phyloP scores from a whole-genome alignment of 495 filamentous ascomycete species.

The Aspergillus nidulans region DNA sequence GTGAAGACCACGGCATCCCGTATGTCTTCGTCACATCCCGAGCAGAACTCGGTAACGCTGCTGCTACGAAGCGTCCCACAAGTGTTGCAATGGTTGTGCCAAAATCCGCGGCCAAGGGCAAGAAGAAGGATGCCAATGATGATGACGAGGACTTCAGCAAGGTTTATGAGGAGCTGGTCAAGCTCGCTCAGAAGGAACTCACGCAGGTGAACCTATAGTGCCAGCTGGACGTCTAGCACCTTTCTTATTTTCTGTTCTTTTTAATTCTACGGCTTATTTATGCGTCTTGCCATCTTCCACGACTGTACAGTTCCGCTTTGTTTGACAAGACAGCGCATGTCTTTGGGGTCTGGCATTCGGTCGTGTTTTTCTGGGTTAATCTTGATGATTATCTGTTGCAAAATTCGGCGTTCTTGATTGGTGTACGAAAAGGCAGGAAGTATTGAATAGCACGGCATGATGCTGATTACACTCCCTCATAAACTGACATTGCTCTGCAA shows the following conservation, averaged over 20 bases:
- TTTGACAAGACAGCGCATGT: slow-evolving; percentile 42
- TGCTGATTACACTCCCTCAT: slow-evolving; percentile 14
- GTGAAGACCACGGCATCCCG: slow-evolving; percentile 93
- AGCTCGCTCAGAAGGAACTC: slow-evolving; percentile 68
- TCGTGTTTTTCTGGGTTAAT: slow-evolving; percentile 28
- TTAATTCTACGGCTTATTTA: slow-evolving; percentile 24
- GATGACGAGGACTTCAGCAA: slow-evolving; percentile 66
- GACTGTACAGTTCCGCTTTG: slow-evolving; percentile 45
- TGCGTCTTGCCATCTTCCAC: slow-evolving; percentile 33
- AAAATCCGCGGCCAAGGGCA: slow-evolving; percentile 51
- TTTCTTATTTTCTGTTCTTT: slow-evolving; percentile 23
- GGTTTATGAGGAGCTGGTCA: slow-evolving; percentile 66
- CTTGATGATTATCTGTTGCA: slow-evolving; percentile 40
- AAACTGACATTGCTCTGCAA: no score
- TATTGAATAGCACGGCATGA: slow-evolving; percentile 27
- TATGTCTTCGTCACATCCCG: slow-evolving; percentile 88
- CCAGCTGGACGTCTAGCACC: slow-evolving; percentile 16
- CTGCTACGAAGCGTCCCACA: slow-evolving; percentile 89
- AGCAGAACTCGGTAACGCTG: slow-evolving; percentile 85
- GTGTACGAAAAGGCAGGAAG: slow-evolving; percentile 45
- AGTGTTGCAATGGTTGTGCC: slow-evolving; percentile 82
- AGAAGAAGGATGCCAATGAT: slow-evolving; percentile 45
- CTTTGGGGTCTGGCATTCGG: slow-evolving; percentile 44
- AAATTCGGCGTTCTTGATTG: slow-evolving; percentile 41
- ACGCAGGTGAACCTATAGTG: slow-evolving; percentile 42